A percentile compares a stretch with the other conserved stretches of the same genome.
Evolutionary conservation across 2,329 filamentous ascomycete genomes (phyloP).

Genomic region (Xylariaceae sp.): DNA sequence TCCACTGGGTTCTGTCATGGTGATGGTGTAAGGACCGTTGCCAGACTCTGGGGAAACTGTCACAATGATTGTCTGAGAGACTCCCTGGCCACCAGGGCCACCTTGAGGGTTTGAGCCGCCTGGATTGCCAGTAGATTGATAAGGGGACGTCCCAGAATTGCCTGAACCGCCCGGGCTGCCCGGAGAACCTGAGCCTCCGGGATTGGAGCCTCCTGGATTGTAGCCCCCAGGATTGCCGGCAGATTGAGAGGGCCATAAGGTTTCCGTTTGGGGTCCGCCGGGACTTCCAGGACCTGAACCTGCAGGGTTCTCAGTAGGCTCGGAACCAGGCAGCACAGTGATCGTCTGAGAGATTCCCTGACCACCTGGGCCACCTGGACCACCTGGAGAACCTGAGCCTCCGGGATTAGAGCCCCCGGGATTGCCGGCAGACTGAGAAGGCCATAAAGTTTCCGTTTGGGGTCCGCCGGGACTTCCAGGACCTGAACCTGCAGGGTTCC

Average conservation of each 20-base stretch:
- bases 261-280: background rate
- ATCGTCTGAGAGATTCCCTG: background rate
- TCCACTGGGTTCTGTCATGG: slow-evolving; percentile 6
- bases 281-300: background rate
- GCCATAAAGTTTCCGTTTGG: slow-evolving; percentile 3
- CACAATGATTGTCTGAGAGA: slow-evolving; percentile 19
- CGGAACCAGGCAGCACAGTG: background rate
- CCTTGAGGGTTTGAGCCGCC: background rate
- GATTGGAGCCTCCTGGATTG: slow-evolving; percentile 4
- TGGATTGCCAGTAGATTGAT: background rate
- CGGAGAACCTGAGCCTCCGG: slow-evolving; percentile 10
- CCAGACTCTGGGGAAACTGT: slow-evolving; percentile 11
- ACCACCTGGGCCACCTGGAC: slow-evolving; percentile 12
- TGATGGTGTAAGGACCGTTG: slow-evolving; percentile 9
- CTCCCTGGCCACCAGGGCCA: slow-evolving; percentile 2
- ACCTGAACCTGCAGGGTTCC: background rate
- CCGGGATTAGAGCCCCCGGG: slow-evolving; percentile 8
- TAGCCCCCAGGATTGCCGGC: slow-evolving; percentile 4
- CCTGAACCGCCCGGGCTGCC: background rate
- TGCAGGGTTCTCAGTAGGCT: background rate
- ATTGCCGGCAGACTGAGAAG: slow-evolving; percentile 6
- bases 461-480: background rate
- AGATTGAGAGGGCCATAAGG: slow-evolving; percentile 8
- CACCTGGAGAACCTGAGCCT: background rate
- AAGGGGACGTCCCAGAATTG: background rate